Conservation (phyloP, 2,329 filamentous ascomycete genomes). For the Paramyrothecium sp. region DNA sequence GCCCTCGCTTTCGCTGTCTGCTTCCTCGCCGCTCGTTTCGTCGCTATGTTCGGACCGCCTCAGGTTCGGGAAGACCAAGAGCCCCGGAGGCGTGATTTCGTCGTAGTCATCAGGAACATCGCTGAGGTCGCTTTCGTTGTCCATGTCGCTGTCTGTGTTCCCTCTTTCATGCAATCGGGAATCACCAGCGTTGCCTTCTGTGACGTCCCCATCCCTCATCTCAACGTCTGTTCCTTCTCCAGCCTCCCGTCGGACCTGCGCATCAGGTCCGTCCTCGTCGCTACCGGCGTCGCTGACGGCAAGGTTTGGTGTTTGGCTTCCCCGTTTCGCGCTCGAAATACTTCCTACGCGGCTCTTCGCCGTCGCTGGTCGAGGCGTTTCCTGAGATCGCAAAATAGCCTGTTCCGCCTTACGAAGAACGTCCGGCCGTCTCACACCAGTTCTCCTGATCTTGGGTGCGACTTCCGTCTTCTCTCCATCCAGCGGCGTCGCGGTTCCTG, state of each 20-base stretch:
- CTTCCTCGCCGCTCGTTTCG: conserved; percentile 32
- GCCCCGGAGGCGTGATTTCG: conserved; percentile 51
- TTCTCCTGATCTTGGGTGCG: conserved; percentile 36
- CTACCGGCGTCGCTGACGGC: conserved; percentile 34
- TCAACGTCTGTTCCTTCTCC: conserved; percentile 32
- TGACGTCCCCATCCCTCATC: conserved; percentile 41
- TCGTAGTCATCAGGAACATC: conserved; percentile 61
- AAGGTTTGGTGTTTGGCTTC: conserved; percentile 35
- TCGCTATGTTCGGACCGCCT: conserved; percentile 22
- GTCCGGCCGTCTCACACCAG: conserved; percentile 53
- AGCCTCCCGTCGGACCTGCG: conserved; percentile 33
- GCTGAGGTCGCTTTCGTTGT: conserved; percentile 69
- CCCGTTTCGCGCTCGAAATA: conserved; percentile 48
- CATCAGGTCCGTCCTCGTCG: conserved; percentile 41
- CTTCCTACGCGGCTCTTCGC: conserved; percentile 51
- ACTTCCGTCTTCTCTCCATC: conserved; percentile 40
- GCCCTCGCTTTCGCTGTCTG: conserved; percentile 32
- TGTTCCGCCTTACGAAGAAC: conserved; percentile 62
- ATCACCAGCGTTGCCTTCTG: conserved; percentile 25
- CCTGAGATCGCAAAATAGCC: conserved; percentile 48
- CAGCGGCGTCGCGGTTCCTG: conserved; percentile 30
- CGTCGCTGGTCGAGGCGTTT: conserved; percentile 42
- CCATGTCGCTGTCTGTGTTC: conserved; percentile 40
- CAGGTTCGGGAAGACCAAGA: conserved; percentile 51
- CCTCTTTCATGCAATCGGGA: conserved; percentile 19